These are phyloP conservation scores for Cronartium ribicola DNA, from an alignment of 1,284 basidiomycete genomes.

Conservation along the genomic window DNA sequence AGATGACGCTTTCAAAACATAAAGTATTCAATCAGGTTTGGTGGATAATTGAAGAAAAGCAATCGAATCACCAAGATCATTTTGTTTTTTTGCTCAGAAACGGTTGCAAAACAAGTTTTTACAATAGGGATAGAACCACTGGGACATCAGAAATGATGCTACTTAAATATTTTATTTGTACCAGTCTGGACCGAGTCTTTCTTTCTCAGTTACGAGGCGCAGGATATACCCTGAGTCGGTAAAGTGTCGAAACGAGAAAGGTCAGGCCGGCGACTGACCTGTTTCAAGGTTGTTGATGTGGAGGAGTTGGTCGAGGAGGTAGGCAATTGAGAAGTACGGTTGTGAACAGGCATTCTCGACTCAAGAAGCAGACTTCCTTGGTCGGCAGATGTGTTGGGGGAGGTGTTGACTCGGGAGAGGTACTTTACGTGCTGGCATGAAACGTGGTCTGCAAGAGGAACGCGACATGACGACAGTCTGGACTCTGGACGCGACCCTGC, in stretches of 20 bases:
- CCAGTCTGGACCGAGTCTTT: not conserved
- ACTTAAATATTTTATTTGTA: not conserved
- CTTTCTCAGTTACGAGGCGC: not conserved
- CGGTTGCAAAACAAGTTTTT: not conserved
- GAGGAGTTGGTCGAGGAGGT: not conserved
- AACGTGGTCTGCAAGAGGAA: too few species aligned
- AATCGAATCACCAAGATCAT: too few species aligned
- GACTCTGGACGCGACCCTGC: too few species aligned
- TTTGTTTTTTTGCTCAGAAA: not conserved
- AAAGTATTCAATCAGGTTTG: not conserved
- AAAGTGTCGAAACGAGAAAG: not conserved
- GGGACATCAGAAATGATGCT: not conserved
- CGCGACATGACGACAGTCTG: too few species aligned
- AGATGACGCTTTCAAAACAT: not conserved
- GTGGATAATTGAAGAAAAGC: not conserved
- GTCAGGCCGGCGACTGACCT: not conserved
- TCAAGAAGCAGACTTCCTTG: not conserved
- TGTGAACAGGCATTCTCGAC: not conserved
- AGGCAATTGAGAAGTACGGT: not conserved
- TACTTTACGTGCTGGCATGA: too few species aligned
- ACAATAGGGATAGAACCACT: not conserved
- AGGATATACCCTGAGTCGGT: not conserved
- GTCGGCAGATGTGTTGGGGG: too few species aligned
- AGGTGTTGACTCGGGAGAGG: too few species aligned
- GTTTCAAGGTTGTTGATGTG: not conserved